A percentile compares a stretch with the other conserved stretches of the same genome.
Conservation (phyloP, 352 stramenopile genomes). For the Phytophthora foliorum region DNA sequence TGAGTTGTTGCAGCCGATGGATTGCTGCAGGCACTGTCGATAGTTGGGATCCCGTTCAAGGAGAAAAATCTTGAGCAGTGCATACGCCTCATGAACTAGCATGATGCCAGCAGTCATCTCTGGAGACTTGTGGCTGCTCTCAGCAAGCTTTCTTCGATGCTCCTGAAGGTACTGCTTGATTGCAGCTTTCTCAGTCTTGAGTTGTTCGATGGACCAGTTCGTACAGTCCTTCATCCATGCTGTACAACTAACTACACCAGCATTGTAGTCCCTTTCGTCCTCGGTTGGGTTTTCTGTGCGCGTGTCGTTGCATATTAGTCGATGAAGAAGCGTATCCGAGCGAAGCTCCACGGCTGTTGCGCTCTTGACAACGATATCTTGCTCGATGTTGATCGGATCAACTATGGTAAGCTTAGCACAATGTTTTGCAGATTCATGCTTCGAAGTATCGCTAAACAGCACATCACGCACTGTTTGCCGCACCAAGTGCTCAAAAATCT, state of each 20-base stretch:
- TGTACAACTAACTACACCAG: constrained; percentile 9
- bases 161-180: constrained; percentile 44
- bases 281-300: neutral
- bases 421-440: neutral
- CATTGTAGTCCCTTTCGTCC: constrained; percentile 19
- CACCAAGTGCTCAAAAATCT: constrained; percentile 54
- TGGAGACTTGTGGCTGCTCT: neutral
- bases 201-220: constrained; percentile 41
- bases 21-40: constrained; percentile 16
- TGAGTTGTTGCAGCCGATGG: constrained; percentile 9
- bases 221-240: constrained; percentile 42
- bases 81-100: constrained; percentile 49
- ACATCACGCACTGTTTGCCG: constrained; percentile 52
- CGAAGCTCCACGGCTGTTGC: neutral
- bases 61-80: constrained; percentile 71
- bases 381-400: neutral
- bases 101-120: constrained; percentile 6
- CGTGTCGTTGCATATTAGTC: constrained; percentile 1
- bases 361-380: neutral
- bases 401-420: neutral
- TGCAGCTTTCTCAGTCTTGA: constrained; percentile 44
- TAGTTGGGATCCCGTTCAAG: constrained; percentile 40
- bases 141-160: constrained; percentile 4
- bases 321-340: constrained; percentile 13
- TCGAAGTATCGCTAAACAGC: constrained; percentile 39